A percentile compares a stretch with the other conserved stretches of the same genome.
phyloP scores from a whole-genome alignment of 2,329 filamentous ascomycete species.

The Alternaria sp. region DNA sequence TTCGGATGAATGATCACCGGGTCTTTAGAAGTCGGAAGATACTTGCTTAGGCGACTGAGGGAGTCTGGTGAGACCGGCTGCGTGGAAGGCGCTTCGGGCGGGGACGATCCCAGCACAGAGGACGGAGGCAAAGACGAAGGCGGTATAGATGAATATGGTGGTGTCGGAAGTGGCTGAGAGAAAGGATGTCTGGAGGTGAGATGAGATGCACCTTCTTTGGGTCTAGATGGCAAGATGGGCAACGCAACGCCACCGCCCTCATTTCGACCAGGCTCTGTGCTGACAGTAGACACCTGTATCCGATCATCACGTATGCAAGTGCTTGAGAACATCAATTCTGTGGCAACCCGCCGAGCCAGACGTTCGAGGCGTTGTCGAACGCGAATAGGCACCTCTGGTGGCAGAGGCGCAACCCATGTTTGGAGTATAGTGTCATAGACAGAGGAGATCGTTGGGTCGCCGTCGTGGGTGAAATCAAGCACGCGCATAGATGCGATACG shows the following conservation, averaged over 20 bases:
- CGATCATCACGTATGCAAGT: conserved; percentile 23
- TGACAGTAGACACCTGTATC: conserved; percentile 18
- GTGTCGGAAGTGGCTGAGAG: conserved; percentile 28
- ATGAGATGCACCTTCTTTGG: conserved; percentile 8
- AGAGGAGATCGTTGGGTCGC: conserved; percentile 31
- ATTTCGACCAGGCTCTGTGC: conserved; percentile 13
- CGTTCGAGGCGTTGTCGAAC: conserved; percentile 44
- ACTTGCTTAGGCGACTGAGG: conserved; percentile 47
- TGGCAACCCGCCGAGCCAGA: conserved; percentile 47
- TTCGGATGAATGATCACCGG: conserved; percentile 39
- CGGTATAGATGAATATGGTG: conserved; percentile 24
- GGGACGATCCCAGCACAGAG: conserved; percentile 18
- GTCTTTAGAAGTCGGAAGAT: conserved; percentile 41
- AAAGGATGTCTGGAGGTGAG: not conserved
- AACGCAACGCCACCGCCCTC: conserved; percentile 28
- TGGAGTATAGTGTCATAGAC: conserved; percentile 47
- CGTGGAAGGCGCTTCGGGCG: conserved; percentile 14
- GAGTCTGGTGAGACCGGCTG: conserved; percentile 21
- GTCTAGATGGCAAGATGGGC: conserved; percentile 33
- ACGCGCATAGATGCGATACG: conserved; percentile 29
- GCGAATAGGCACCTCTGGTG: conserved; percentile 32
- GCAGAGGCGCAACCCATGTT: conserved; percentile 45
- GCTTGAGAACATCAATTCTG: conserved; percentile 51
- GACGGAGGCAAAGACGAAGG: conserved; percentile 26
- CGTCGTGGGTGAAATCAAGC: conserved; percentile 20